Conservation (phyloP, 768 basidiomycete species). For the Coprinopsis cinerea region DNA sequence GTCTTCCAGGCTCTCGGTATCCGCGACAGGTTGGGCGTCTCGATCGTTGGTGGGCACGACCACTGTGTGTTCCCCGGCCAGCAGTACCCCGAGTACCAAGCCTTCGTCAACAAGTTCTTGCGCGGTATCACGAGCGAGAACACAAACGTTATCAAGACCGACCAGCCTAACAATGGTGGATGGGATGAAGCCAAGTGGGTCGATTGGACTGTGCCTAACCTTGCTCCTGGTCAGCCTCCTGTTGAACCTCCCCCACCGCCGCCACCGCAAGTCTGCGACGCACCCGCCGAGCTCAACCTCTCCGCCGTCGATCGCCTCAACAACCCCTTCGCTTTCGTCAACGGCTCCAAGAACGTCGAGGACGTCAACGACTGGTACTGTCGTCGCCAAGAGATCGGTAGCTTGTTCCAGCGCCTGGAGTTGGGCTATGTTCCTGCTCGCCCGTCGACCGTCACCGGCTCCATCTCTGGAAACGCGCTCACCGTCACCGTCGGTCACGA, state of each 20-base stretch:
- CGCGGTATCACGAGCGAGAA: slow-evolving; percentile 36
- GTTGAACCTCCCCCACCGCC: slow-evolving; percentile 7
- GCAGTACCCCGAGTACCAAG: slow-evolving; percentile 38
- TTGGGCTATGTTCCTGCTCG: slow-evolving; percentile 38
- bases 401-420: slow-evolving; percentile 40
- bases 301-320: background rate
- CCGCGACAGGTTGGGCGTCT: slow-evolving; percentile 42
- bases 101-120: slow-evolving; percentile 53
- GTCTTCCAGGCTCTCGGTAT: slow-evolving; percentile 46
- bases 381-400: slow-evolving; percentile 39
- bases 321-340: slow-evolving; percentile 1
- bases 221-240: background rate
- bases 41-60: slow-evolving; percentile 37
- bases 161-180: slow-evolving; percentile 1
- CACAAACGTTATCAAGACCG: slow-evolving; percentile 30
- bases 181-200: background rate
- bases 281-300: background rate
- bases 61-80: slow-evolving; percentile 54
- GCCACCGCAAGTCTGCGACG: background rate
- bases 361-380: slow-evolving; percentile 38
- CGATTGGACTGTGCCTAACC: slow-evolving; percentile 19
- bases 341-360: background rate
- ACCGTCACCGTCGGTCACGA: slow-evolving; percentile 40
- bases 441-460: slow-evolving; percentile 35
- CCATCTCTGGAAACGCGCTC: slow-evolving; percentile 30